Conservation (phyloP, 768 basidiomycete species). For the Astraeus odoratus region DNA sequence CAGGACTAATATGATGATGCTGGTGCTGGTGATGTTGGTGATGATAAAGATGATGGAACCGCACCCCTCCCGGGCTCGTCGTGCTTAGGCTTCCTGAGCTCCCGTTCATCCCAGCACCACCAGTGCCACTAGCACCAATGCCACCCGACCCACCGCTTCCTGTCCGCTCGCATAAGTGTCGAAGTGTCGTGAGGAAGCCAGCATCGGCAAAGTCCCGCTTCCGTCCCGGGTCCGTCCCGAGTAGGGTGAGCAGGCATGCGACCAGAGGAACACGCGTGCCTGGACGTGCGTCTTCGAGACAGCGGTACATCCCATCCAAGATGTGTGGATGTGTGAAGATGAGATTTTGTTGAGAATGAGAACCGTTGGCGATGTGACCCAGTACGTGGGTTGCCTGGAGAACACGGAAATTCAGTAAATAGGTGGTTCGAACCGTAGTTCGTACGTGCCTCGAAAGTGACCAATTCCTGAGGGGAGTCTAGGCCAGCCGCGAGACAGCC, state of each 20-base stretch:
- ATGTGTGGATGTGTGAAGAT: slow-evolving; percentile 48
- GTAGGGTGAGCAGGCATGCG: slow-evolving; percentile 51
- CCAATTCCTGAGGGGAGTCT: slow-evolving; percentile 44
- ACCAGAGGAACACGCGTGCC: slow-evolving; percentile 57
- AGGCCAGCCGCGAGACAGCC: slow-evolving; percentile 42
- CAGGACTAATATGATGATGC: slow-evolving; percentile 37
- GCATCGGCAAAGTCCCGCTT: slow-evolving; percentile 35
- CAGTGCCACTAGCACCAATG: slow-evolving; percentile 20
- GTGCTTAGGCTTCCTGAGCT: neutral
- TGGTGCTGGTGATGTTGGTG: slow-evolving; percentile 7
- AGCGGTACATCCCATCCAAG: slow-evolving; percentile 46
- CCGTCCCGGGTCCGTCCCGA: slow-evolving; percentile 32
- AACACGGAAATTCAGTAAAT: neutral
- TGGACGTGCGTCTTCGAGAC: slow-evolving; percentile 52
- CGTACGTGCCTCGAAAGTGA: slow-evolving; percentile 42
- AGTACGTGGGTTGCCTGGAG: slow-evolving; percentile 52
- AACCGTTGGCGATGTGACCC: slow-evolving; percentile 64
- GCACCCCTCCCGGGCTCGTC: too few species aligned
- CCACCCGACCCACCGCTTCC: slow-evolving; percentile 5
- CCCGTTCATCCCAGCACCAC: slow-evolving; percentile 4
- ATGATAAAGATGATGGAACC: neutral
- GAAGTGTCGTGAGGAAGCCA: slow-evolving; percentile 39
- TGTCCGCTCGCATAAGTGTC: slow-evolving; percentile 36
- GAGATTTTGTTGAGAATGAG: slow-evolving; percentile 39
- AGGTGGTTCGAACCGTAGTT: neutral